These are phyloP conservation scores for Linum tenue DNA, from an alignment of 345 rosid genomes.

Conservation along the genomic window DNA sequence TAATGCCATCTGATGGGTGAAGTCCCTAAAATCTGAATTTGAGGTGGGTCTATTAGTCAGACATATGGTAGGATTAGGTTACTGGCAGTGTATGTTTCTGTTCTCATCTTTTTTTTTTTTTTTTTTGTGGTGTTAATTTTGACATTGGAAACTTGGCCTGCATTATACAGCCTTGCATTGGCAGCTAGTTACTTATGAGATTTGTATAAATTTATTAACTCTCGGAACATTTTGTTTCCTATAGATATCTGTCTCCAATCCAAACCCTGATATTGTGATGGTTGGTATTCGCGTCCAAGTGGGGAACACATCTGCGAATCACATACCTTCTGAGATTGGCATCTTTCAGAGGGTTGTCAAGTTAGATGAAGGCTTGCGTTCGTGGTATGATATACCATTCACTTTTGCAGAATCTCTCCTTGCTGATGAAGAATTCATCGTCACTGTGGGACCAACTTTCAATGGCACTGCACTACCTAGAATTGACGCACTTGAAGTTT, in stretches of 20 bases:
- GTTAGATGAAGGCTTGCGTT: slow-evolving; percentile 89
- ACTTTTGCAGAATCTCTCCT: slow-evolving; percentile 92
- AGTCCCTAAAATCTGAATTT: not conserved
- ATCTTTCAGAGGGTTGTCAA: slow-evolving; percentile 87
- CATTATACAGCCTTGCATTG: not conserved
- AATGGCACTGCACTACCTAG: slow-evolving; percentile 75
- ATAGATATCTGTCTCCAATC: slow-evolving; percentile 79
- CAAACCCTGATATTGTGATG: slow-evolving; percentile 93
- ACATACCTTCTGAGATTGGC: slow-evolving; percentile 80
- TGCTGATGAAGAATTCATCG: slow-evolving; percentile 88
- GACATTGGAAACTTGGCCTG: not conserved
- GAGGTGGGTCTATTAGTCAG: not conserved
- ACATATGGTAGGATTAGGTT: not conserved
- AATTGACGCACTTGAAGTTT: slow-evolving; percentile 87
- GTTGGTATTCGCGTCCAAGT: slow-evolving; percentile 94
- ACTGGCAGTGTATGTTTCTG: not conserved
- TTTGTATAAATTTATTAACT: not conserved
- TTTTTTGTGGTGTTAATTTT: too few relatives aligned
- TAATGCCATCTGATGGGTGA: not conserved
- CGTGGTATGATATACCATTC: slow-evolving; percentile 97
- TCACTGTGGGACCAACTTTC: slow-evolving; percentile 75
- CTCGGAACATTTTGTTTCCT: not conserved
- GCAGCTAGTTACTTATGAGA: not conserved
- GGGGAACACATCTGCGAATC: slow-evolving; percentile 80
- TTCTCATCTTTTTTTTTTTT: not conserved